These are phyloP conservation scores for Ammopiptanthus mongolicus DNA, from an alignment of 306 rosid species.

Conservation along the genomic window DNA sequence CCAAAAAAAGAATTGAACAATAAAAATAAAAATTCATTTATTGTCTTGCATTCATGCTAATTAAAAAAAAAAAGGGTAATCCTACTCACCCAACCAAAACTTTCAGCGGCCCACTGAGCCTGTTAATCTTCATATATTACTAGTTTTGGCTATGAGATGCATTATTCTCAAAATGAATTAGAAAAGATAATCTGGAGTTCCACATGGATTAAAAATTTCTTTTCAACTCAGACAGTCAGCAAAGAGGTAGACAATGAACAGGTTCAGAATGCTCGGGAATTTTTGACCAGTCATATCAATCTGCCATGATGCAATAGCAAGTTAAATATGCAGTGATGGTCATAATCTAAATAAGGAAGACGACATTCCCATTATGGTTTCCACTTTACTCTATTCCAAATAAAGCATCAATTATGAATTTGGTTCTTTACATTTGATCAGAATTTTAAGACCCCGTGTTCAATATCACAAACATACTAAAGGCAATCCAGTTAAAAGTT, in stretches of 20 bases:
- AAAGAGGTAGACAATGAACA: not conserved
- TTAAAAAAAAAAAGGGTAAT: not conserved
- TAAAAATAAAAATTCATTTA: not conserved
- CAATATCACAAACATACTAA: not conserved
- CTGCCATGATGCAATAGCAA: not conserved
- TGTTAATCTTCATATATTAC: not conserved
- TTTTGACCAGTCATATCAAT: conserved; percentile 5
- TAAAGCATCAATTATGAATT: not conserved
- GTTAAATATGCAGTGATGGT: not conserved
- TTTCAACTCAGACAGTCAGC: not conserved
- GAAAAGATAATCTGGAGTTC: not conserved
- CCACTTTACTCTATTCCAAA: not conserved
- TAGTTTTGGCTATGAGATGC: not conserved
- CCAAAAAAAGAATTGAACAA: not conserved
- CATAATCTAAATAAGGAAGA: not conserved
- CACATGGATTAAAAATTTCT: not conserved
- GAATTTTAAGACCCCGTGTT: not conserved
- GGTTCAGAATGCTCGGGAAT: not conserved
- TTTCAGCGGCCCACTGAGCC: not conserved
- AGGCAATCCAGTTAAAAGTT: not conserved
- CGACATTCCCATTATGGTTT: not conserved
- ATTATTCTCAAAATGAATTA: not conserved
- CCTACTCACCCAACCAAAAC: not conserved
- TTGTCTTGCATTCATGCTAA: not conserved
- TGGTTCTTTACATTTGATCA: not conserved